A percentile compares a stretch with the other conserved stretches of the same genome.
These are phyloP conservation scores for Jatropha podagrica DNA, from an alignment of 441 rosid genomes.

Conservation along the genomic window DNA sequence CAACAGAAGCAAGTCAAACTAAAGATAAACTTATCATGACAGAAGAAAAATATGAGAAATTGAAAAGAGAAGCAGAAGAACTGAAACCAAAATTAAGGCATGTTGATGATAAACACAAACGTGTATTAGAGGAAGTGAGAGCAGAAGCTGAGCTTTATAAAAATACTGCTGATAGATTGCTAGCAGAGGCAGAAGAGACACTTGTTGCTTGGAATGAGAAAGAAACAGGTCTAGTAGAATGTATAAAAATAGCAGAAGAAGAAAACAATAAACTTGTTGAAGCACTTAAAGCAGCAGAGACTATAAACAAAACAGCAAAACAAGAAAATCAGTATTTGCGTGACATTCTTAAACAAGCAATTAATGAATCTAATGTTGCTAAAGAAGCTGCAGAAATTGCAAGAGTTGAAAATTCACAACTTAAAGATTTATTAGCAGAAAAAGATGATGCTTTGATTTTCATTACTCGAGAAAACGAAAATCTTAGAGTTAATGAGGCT, in stretches of 20 bases:
- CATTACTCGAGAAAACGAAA: constrained; percentile 59
- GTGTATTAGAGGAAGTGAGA: constrained; percentile 39
- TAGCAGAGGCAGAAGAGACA: constrained; percentile 80
- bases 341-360: constrained; percentile 83
- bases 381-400: constrained; percentile 87
- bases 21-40: constrained; percentile 50
- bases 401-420: constrained; percentile 62
- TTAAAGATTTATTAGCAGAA: constrained; percentile 60
- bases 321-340: constrained; percentile 69
- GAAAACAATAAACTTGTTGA: constrained; percentile 51
- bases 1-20: constrained; percentile 45
- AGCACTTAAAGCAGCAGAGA: constrained; percentile 43
- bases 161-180: constrained; percentile 64
- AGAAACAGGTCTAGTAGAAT: constrained; percentile 66
- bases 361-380: constrained; percentile 78
- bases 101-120: constrained; percentile 32
- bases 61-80: constrained; percentile 36
- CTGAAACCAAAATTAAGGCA: constrained; percentile 34
- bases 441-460: constrained; percentile 66
- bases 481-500: constrained; percentile 54
- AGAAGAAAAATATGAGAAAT: constrained; percentile 44
- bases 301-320: constrained; percentile 37
- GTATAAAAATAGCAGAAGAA: constrained; percentile 69
- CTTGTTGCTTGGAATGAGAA: constrained; percentile 74
- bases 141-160: constrained; percentile 53